These are phyloP conservation scores for Termitomyces eurrhizus DNA, from an alignment of 768 basidiomycete species.

Conservation along the genomic window DNA sequence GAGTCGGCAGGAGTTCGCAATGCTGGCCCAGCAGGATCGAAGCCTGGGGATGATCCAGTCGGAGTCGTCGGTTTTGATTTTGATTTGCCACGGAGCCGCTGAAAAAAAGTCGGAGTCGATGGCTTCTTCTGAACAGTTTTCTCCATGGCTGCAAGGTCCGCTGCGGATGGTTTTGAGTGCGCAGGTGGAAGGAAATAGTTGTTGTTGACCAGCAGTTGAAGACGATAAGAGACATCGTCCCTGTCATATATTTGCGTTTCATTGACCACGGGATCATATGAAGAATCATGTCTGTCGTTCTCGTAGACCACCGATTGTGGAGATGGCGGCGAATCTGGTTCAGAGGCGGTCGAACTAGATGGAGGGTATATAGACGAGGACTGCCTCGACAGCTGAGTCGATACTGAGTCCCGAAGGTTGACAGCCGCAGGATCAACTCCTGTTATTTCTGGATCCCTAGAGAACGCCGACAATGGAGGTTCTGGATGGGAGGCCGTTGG, in stretches of 20 bases:
- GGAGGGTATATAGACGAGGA: slow-evolving; percentile 78
- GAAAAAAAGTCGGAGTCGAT: slow-evolving; percentile 56
- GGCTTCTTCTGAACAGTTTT: slow-evolving; percentile 41
- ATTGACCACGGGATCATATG: slow-evolving; percentile 45
- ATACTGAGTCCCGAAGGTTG: slow-evolving; percentile 52
- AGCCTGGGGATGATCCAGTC: slow-evolving; percentile 28
- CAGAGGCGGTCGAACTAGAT: slow-evolving; percentile 62
- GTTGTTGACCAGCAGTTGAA: slow-evolving; percentile 81
- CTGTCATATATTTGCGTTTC: slow-evolving; percentile 51
- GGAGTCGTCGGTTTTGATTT: slow-evolving; percentile 62
- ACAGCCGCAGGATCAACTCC: slow-evolving; percentile 24
- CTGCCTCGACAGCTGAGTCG: slow-evolving; percentile 62
- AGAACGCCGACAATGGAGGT: slow-evolving; percentile 44
- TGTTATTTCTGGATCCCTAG: slow-evolving; percentile 42
- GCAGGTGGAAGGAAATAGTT: slow-evolving; percentile 88
- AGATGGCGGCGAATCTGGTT: slow-evolving; percentile 60
- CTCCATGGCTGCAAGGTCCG: slow-evolving; percentile 49
- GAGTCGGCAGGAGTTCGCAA: slow-evolving; percentile 67
- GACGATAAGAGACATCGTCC: slow-evolving; percentile 83
- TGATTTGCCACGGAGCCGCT: slow-evolving; percentile 67
- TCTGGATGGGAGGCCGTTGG: slow-evolving; percentile 25
- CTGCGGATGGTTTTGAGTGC: slow-evolving; percentile 73
- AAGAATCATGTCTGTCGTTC: slow-evolving; percentile 39
- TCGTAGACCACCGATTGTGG: slow-evolving; percentile 53
- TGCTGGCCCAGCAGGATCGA: slow-evolving; percentile 39